A percentile compares a stretch with the other conserved stretches of the same genome.
Evolutionary conservation across 2,329 filamentous ascomycete species (phyloP).

Genomic region (Colletotrichum cordylinicola): DNA sequence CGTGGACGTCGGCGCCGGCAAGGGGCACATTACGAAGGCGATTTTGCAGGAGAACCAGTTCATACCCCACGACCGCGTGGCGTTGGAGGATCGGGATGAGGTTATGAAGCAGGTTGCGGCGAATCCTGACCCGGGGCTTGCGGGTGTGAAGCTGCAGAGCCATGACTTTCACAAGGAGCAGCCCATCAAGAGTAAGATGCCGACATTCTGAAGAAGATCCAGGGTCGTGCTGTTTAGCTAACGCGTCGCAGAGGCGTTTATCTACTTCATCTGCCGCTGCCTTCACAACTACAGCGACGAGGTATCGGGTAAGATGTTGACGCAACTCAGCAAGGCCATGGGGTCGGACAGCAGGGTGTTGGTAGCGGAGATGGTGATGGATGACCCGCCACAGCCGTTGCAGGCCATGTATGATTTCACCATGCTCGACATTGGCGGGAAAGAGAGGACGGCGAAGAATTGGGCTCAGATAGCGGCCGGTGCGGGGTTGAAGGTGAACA

Average conservation of each 20-base stretch:
- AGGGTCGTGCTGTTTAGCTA: neutral
- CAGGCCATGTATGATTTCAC: constrained; percentile 30
- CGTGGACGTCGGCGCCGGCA: constrained; percentile 40
- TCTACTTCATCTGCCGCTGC: constrained; percentile 40
- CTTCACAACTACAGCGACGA: constrained; percentile 43
- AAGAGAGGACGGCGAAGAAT: constrained; percentile 31
- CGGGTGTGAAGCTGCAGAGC: neutral
- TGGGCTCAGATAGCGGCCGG: constrained; percentile 26
- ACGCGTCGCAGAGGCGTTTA: constrained; percentile 31
- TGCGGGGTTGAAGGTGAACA: constrained; percentile 30
- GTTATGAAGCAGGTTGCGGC: constrained; percentile 1
- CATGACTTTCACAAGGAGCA: constrained; percentile 27
- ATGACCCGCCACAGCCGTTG: constrained; percentile 25
- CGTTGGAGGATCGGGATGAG: constrained; percentile 26
- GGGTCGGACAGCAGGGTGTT: constrained; percentile 33
- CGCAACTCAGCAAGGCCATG: constrained; percentile 28
- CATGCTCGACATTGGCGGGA: constrained; percentile 36
- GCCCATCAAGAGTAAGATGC: constrained; percentile 14
- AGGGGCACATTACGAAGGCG: constrained; percentile 26
- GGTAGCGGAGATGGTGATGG: constrained; percentile 33
- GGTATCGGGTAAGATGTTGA: constrained; percentile 31
- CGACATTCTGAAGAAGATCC: neutral
- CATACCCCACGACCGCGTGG: neutral
- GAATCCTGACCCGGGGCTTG: neutral
- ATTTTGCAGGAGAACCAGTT: neutral